Evolutionary conservation across 306 rosid genomes (phyloP), one percentile per base, ranked within the genome.

Genomic region (Myrica gale): DNA sequence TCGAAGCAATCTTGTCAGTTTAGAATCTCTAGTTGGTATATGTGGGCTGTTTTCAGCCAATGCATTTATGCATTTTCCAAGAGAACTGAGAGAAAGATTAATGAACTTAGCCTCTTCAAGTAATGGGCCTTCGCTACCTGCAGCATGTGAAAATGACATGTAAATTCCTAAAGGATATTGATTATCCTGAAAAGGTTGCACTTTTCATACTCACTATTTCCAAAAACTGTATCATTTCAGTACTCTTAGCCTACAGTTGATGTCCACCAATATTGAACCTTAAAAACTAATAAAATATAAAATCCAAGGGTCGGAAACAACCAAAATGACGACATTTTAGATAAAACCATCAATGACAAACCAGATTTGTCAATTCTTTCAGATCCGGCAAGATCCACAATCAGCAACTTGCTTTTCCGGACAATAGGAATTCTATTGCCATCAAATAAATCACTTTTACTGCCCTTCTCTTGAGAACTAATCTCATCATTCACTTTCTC

Each of bases 381-480:
- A 8, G 94, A 89, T 85, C 94, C 94, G 12, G 94, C 94, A 51
- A 87, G 94, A 85, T 89, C 94, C 53, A 89, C 91, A 55, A 89
- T 75, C 54, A 89, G 85, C 81, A 89, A 78, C 85, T 89, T 89
- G 94, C 94, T 89, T 75, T 81, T 87, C 55, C 85, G 88, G 75
- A 87, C 76, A 68, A 87, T 66, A 53, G 91, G 88, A 76, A 82
- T 66, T 55, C 76, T 76, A 56, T 71, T 82, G 54, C 84, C 71
- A 71, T 74, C 75, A 71, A 75, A 69, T 52, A 52, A 15, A 62
- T 76, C 76, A 76, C 74, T 55, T 69, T 45, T 68, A 57, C 68
- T 62, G 63, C 51, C 81, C 41, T 78, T 80, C 61, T 67, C 86
- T 55, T 20, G 84, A 80, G 81, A 77, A 83, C 46, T 57, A 54